Evolutionary conservation across 2,329 filamentous ascomycete species (phyloP), one percentile per base, ranked within the genome.

Genomic region (Phaeophleospora eucalypticola): DNA sequence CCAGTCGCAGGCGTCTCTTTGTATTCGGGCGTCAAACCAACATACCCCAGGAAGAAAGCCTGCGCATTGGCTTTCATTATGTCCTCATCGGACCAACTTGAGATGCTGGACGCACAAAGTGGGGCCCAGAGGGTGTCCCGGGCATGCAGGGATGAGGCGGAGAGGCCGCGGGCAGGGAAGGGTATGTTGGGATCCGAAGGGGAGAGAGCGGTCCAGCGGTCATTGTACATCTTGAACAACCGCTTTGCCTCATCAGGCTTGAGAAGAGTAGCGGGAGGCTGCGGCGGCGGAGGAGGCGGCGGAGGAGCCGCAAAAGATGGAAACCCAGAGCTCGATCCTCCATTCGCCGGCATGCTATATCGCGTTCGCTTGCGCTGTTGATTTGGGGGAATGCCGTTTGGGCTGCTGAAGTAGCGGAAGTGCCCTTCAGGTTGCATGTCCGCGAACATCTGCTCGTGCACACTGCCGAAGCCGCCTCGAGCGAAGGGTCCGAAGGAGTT

Each of bases 11-110:
- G 39, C 3, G 52, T 42, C 20, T 62, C 51, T 8, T 45, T 54
- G 42, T 64, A 64, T 18, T 34, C 39, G 4, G 61, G 59, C 3
- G 43, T 27, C 9, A 65, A 37, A 3, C 51, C 57, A 3, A 58
- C 54, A 2, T 58, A 59, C 32, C 56, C 53, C 2, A 64, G 48
- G 39, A 59, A 65, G 57, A 65, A 64, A 4, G 59, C 58, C 44
- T 63, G 58, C 7, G 56, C 57, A 43, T 65, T 65, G 21, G 60
- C 61, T 53, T 63, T 57, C 56, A 63, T 61, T 15, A 63, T 46
- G 1, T 54, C 54, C 36, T 63, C 61, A n/a, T 59, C 49, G 9
- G 60, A 63, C 62, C 62, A 65, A 3, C 58, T 58, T 4, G 54
- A 50, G 2, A 54, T 48, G 27, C 47, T 46, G 3, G 56, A 44